These are phyloP conservation scores for Phytopythium helicoides DNA, from an alignment of 352 stramenopile species.

Conservation along the genomic window DNA sequence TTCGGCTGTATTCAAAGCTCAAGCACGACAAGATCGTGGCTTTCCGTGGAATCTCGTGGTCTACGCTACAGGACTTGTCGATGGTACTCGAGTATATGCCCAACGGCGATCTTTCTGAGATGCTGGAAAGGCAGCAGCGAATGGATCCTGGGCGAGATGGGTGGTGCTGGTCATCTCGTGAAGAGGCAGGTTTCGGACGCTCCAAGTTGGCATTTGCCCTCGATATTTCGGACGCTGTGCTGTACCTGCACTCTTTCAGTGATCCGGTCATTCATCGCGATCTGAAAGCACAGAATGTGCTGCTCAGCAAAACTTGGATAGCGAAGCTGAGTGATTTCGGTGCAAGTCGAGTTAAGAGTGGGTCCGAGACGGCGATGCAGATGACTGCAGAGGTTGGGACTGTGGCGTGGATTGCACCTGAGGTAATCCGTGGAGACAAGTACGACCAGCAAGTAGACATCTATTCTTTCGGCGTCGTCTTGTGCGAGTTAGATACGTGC, in stretches of 20 bases:
- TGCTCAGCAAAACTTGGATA: conserved; percentile 41
- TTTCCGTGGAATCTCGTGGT: conserved; percentile 48
- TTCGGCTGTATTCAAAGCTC: conserved; percentile 43
- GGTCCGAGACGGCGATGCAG: conserved; percentile 18
- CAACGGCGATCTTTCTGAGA: conserved; percentile 33
- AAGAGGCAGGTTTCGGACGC: conserved; percentile 17
- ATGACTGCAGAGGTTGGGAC: conserved; percentile 58
- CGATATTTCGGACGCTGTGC: conserved; percentile 33
- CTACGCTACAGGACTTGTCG: conserved; percentile 37
- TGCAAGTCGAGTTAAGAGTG: conserved; percentile 32
- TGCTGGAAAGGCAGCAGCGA: conserved; percentile 23
- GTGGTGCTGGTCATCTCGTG: conserved; percentile 28
- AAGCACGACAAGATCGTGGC: conserved; percentile 48
- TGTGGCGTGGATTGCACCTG: conserved; percentile 50
- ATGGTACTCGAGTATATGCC: conserved; percentile 53
- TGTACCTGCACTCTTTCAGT: conserved; percentile 42
- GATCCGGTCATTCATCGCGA: conserved; percentile 52
- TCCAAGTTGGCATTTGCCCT: conserved; percentile 31
- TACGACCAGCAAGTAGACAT: conserved; percentile 53
- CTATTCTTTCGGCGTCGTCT: conserved; percentile 55
- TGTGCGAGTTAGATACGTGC: conserved; percentile 52
- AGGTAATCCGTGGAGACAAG: conserved; percentile 43
- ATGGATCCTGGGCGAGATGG: conserved; percentile 24
- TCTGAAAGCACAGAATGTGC: conserved; percentile 56
- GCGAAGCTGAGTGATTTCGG: conserved; percentile 64